Conservation (phyloP, 768 basidiomycete species). For the Hypholoma fasciculare region DNA sequence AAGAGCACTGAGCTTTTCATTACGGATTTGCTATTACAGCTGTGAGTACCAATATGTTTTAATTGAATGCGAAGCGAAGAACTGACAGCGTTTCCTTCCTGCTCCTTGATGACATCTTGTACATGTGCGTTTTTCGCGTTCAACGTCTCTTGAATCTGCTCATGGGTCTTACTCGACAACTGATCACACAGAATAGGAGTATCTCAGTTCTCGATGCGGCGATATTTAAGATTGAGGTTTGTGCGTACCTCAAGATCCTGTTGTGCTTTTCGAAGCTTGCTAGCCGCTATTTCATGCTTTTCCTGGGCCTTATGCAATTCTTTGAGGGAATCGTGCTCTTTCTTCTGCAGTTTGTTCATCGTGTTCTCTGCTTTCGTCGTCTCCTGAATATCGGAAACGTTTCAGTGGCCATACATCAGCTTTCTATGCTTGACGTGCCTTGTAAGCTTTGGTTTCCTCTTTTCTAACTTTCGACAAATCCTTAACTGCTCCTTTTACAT, state of each 20-base stretch:
- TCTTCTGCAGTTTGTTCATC: constrained; percentile 43
- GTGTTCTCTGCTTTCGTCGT: constrained; percentile 10
- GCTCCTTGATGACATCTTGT: constrained; percentile 20
- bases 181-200: background rate
- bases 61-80: background rate
- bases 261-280: constrained; percentile 36
- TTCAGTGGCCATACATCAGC: background rate
- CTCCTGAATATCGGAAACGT: background rate
- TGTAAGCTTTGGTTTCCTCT: constrained; percentile 45
- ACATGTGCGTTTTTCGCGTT: constrained; percentile 23
- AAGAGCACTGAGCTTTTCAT: constrained; percentile 16
- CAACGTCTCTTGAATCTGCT: constrained; percentile 19
- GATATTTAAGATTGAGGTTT: no score
- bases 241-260: constrained; percentile 38
- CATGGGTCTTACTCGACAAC: constrained; percentile 18
- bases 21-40: constrained; percentile 12
- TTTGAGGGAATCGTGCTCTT: constrained; percentile 46
- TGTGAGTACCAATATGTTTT: background rate
- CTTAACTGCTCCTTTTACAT: constrained; percentile 51
- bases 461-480: constrained; percentile 55
- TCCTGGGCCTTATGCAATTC: constrained; percentile 52
- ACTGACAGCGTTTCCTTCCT: constrained; percentile 24
- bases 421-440: background rate
- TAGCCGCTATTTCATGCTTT: constrained; percentile 47
- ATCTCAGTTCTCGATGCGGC: no score